Evolutionary conservation across 2,329 filamentous ascomycete species (phyloP), one percentile per base, ranked within the genome.

Genomic region (Cucurbitaria berberidis): DNA sequence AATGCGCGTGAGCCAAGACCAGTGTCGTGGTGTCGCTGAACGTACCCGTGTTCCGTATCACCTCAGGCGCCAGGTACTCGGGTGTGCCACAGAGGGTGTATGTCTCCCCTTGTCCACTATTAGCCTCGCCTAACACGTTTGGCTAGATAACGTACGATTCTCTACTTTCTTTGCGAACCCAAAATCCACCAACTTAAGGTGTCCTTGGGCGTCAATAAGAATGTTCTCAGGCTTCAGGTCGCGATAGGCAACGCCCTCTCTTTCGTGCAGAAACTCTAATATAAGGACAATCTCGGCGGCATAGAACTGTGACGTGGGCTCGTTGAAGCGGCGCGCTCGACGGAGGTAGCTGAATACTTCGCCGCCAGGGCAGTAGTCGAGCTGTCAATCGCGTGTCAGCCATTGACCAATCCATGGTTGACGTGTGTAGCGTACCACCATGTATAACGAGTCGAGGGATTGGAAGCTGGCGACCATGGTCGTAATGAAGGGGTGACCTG

Each of bases 201-300:
- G 90, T 2, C 90, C 90, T 27, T 91, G 83, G 41, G 82, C 84
- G 69, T 93, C 90, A 22, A 93, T 83, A 46, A 93, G 79, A 32
- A 93, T 84, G 73, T 95, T 93, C 75, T 93, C 90, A 1, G 90
- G 90, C 74, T 93, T 93, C 63, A 93, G 77, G 66, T 93, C 90
- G 45, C 90, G 85, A 73, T 93, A 93, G 41, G 90, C 90, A 27
- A 95, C 88, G 38, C 88, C 89, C 72, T 91, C 86, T 50, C 87
- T 80, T 73, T 93, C 90, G 75, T 93, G 90, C 55, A 93, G 78
- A 69, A 88, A 92, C 72, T 93, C 89, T 48, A 95, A 79, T 51
- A 93, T 90, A 4, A 93, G 80, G 10, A 92, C 89, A 51, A 93
- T 93, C 76, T 93, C 90, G 54, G 90, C 89, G 19, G 88, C 88